Evolutionary conservation across 2,329 filamentous ascomycete species (phyloP).

Genomic region (Pseudogymnoascus sp.): DNA sequence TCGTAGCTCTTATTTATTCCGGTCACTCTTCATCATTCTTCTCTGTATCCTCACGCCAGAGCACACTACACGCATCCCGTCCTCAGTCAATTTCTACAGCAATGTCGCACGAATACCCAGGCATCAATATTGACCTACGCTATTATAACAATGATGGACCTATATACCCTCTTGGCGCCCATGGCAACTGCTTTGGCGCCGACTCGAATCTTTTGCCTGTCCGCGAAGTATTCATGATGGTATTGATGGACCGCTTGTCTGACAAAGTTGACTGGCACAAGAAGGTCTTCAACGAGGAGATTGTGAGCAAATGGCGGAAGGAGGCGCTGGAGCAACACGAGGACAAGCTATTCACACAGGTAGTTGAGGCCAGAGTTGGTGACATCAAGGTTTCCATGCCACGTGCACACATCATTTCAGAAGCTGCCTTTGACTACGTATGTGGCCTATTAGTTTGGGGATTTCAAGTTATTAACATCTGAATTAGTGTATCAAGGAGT

Average conservation of each 20-base stretch:
- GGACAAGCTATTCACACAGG: constrained; percentile 27
- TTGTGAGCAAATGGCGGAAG: constrained; percentile 23
- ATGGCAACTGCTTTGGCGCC: background rate
- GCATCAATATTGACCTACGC: constrained; percentile 4
- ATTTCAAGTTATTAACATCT: background rate
- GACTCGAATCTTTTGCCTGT: background rate
- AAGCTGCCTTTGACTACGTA: constrained; percentile 1
- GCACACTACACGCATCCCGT: background rate
- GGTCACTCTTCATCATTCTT: background rate
- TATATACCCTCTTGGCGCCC: background rate
- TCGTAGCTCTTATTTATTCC: background rate
- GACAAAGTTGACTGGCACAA: constrained; percentile 11
- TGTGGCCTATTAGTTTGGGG: background rate
- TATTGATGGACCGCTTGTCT: constrained; percentile 6
- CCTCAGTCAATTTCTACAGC: background rate
- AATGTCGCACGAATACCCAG: constrained; percentile 7
- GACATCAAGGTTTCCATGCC: background rate
- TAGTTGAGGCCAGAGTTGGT: constrained; percentile 25
- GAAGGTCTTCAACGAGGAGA: constrained; percentile 22
- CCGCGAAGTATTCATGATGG: constrained; percentile 11
- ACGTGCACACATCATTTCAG: background rate
- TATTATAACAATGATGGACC: background rate
- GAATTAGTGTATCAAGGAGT: constrained; percentile 19
- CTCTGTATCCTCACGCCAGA: background rate
- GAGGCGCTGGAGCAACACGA: constrained; percentile 21